Evolutionary conservation across 2,329 filamentous ascomycete genomes (phyloP), one percentile per base, ranked within the genome.

Genomic region (Trichoderma aggressivum): DNA sequence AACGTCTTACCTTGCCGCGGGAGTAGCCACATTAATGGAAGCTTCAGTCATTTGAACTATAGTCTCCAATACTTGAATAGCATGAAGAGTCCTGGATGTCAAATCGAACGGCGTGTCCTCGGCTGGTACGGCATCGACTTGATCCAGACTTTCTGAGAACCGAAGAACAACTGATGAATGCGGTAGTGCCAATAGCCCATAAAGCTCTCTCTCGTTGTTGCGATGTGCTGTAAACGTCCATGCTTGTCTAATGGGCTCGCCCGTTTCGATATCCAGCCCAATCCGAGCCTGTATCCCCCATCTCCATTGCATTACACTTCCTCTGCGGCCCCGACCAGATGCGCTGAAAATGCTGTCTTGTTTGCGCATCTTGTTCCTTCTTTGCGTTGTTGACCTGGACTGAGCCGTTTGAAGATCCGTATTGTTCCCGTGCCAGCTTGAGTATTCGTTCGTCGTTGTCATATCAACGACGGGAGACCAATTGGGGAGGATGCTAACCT

Each of bases 271-370:
- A 26, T 89, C 86, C 6, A 89, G 76, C 1, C 87, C 89, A 74
- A 93, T 88, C 70, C 87, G 88, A 21, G 91, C 92, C 76, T 92
- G 88, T 32, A 93, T 81, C 5, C 93, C 92, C 78, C 89, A 85
- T 73, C 91, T 87, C 73, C 93, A 84, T 76, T 95, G 91, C 3
- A 88, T 88, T 28, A 95, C 82, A 8, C 87, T 86, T 11, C 91
- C 91, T 34, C 85, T 86, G 1, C 82, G 80, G 0, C 89, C 89
- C 74, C 88, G 88, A 0, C 91, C 90, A 24, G 90, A 90, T 56
- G 89, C 90, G 26, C 88, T 87, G 79, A 92, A 94, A 16, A 94
- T 77, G 28, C 86, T 84, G 74, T 91, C 88, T 32, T 80, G 74
- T 64, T 75, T 78, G 36, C 83, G 83, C 26, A 73, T 32, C 32